A percentile compares a stretch with the other conserved stretches of the same genome.
Conservation (phyloP, 2,329 filamentous ascomycete genomes). For the Aspergillus pseudoterreus region DNA sequence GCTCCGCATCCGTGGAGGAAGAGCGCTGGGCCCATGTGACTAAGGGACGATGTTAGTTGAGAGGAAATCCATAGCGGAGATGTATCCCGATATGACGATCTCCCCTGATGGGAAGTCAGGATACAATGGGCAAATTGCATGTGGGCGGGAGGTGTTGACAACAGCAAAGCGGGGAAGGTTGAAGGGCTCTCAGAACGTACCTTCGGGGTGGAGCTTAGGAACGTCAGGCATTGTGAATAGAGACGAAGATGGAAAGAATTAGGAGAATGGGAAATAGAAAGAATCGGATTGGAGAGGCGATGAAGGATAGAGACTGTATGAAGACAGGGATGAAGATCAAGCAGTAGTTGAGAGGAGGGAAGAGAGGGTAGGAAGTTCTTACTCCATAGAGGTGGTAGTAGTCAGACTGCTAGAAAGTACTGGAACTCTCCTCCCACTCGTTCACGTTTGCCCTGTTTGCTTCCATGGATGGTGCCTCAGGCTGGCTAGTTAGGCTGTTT, state of each 20-base stretch:
- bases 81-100: too few species aligned
- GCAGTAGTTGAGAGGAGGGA: conserved; percentile 1
- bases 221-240: conserved; percentile 23
- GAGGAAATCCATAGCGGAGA: neutral
- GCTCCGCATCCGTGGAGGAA: conserved; percentile 69
- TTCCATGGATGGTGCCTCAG: conserved; percentile 16
- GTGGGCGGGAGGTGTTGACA: conserved; percentile 6
- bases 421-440: conserved; percentile 29
- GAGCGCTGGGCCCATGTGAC: conserved; percentile 99
- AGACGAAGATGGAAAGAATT: conserved; percentile 6
- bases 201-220: conserved; percentile 43
- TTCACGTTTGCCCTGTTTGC: conserved; percentile 34
- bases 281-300: neutral
- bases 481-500: neutral
- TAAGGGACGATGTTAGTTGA: conserved; percentile 37
- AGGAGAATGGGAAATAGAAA: conserved; percentile 6
- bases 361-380: neutral
- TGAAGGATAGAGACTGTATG: conserved; percentile 3
- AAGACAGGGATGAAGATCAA: conserved; percentile 8
- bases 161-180: conserved; percentile 27
- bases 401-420: conserved; percentile 36
- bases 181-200: conserved; percentile 31
- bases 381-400: conserved; percentile 8
- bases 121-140: neutral
- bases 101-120: neutral